Percentiles rank a stretch among this genome's conserved stretches.
phyloP scores from a whole-genome alignment of 2,329 filamentous ascomycete species.

The Pseudogymnoascus sp. region DNA sequence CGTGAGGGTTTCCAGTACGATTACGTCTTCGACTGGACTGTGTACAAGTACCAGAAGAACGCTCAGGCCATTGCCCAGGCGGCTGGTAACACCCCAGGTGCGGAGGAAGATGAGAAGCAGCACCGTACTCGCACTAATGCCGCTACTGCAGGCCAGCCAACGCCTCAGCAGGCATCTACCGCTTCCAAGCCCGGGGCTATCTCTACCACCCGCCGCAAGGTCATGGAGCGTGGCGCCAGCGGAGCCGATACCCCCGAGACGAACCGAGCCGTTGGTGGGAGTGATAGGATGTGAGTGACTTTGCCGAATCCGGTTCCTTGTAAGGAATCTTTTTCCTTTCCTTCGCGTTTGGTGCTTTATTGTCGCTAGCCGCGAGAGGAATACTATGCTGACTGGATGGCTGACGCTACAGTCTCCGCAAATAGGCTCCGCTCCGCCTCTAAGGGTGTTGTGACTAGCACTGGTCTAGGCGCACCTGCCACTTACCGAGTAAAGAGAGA shows the following conservation, averaged over 20 bases:
- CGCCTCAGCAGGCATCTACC: conserved; percentile 42
- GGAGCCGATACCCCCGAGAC: conserved; percentile 60
- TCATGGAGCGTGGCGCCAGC: conserved; percentile 57
- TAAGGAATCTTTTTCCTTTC: conserved; percentile 82
- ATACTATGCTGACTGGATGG: conserved; percentile 64
- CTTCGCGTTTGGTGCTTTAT: conserved; percentile 71
- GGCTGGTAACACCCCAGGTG: conserved; percentile 54
- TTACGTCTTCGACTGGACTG: conserved; percentile 99
- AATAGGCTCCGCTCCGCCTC: conserved; percentile 80
- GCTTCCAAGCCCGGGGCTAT: conserved; percentile 64
- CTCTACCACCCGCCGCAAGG: conserved; percentile 71
- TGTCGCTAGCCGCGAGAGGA: conserved; percentile 67
- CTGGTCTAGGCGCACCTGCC: conserved; percentile 34
- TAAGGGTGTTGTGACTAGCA: conserved; percentile 50
- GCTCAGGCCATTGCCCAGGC: conserved; percentile 87
- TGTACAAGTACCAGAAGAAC: conserved; percentile 99
- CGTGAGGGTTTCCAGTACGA: conserved; percentile 99
- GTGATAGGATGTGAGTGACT: conserved; percentile 92
- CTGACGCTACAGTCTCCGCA: conserved; percentile 76
- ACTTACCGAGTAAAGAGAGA: conserved; percentile 44
- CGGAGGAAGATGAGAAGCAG: conserved; percentile 69
- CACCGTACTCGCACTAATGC: conserved; percentile 58
- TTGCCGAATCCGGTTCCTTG: conserved; percentile 50
- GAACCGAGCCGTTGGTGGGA: conserved; percentile 67
- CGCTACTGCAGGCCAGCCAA: conserved; percentile 53